Evolutionary conservation across 2,329 filamentous ascomycete species (phyloP).

Genomic region (Tolypocladium nubicola): DNA sequence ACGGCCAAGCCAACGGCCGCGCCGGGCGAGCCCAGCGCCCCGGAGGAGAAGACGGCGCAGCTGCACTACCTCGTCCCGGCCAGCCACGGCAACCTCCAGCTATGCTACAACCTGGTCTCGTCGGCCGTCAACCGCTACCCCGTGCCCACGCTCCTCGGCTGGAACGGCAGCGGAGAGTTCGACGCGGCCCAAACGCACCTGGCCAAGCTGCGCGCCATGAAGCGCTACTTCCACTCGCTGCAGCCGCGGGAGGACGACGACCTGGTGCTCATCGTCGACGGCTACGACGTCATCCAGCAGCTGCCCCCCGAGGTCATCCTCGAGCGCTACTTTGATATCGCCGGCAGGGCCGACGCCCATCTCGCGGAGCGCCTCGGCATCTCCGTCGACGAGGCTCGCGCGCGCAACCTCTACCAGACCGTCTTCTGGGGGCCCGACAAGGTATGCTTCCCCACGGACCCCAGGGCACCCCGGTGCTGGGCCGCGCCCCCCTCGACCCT

Average conservation of each 20-base stretch:
- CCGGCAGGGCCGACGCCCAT: slow-evolving; percentile 40
- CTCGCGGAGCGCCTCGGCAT: slow-evolving; percentile 38
- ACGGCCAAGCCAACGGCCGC: neutral
- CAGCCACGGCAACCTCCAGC: slow-evolving; percentile 21
- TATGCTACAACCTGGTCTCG: slow-evolving; percentile 28
- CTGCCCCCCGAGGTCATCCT: slow-evolving; percentile 53
- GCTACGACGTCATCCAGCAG: slow-evolving; percentile 55
- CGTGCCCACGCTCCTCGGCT: slow-evolving; percentile 25
- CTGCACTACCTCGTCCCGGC: slow-evolving; percentile 29
- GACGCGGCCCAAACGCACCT: slow-evolving; percentile 25
- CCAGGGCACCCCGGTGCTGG: slow-evolving; percentile 26
- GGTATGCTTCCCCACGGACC: slow-evolving; percentile 28
- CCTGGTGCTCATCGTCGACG: slow-evolving; percentile 53
- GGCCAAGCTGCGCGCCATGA: slow-evolving; percentile 26
- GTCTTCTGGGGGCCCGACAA: slow-evolving; percentile 36
- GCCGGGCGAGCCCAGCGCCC: neutral
- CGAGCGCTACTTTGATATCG: slow-evolving; percentile 46
- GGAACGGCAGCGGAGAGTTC: slow-evolving; percentile 22
- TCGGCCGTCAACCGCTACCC: slow-evolving; percentile 26
- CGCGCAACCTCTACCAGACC: slow-evolving; percentile 22
- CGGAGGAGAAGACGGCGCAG: slow-evolving; percentile 12
- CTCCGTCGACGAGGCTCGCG: slow-evolving; percentile 16
- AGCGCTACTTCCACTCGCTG: slow-evolving; percentile 21
- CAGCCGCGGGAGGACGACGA: slow-evolving; percentile 35
- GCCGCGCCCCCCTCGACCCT: slow-evolving; percentile 25